Conservation (phyloP, 2,329 filamentous ascomycete genomes). For the Fusarium duplospermum region DNA sequence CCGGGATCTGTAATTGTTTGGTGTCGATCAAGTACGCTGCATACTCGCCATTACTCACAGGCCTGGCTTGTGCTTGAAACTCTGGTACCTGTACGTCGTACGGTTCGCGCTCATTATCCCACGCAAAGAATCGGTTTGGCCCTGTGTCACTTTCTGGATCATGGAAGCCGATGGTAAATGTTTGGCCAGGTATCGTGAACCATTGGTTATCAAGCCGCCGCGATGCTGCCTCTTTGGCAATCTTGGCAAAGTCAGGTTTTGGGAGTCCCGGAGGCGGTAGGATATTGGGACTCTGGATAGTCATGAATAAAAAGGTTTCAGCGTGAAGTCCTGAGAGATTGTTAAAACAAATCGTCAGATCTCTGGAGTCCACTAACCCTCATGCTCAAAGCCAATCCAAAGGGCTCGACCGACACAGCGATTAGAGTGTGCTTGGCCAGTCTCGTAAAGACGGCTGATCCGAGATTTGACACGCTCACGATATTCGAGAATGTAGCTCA, state of each 20-base stretch:
- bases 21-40: background rate
- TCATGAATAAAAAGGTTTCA: slow-evolving; percentile 33
- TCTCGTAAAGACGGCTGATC: slow-evolving; percentile 10
- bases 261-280: background rate
- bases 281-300: slow-evolving; percentile 18
- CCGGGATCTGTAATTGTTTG: background rate
- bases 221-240: slow-evolving; percentile 22
- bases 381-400: slow-evolving; percentile 36
- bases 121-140: slow-evolving; percentile 25
- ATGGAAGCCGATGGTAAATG: slow-evolving; percentile 9
- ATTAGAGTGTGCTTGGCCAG: background rate
- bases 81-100: background rate
- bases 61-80: slow-evolving; percentile 14
- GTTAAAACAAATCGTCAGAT: background rate
- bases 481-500: slow-evolving; percentile 20
- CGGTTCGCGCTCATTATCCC: slow-evolving; percentile 32
- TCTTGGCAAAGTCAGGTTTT: slow-evolving; percentile 11
- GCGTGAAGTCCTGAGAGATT: slow-evolving; percentile 8
- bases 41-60: slow-evolving; percentile 28
- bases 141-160: slow-evolving; percentile 16
- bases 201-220: slow-evolving; percentile 6
- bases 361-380: background rate
- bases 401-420: slow-evolving; percentile 15
- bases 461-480: slow-evolving; percentile 16
- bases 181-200: background rate